phyloP scores from a whole-genome alignment of 1,284 basidiomycete species.

The Cryptococcus sp. region DNA sequence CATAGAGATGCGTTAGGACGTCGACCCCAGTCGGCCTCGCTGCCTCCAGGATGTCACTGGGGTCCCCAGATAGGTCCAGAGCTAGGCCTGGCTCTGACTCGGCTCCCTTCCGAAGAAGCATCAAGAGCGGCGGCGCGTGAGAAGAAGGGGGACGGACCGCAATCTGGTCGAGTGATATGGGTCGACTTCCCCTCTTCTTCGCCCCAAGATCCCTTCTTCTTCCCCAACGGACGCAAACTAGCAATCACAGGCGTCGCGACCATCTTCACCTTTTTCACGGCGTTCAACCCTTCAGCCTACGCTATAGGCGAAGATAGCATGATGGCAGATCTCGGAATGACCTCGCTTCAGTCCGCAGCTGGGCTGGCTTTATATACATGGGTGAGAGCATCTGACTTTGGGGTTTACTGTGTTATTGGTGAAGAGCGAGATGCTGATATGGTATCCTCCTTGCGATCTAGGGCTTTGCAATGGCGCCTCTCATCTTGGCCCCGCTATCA shows the following conservation, averaged over 20 bases:
- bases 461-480: slow-evolving; percentile 69
- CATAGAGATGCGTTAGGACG: neutral
- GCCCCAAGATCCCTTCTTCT: slow-evolving; percentile 62
- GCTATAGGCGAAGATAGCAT: slow-evolving; percentile 63
- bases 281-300: slow-evolving; percentile 62
- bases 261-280: slow-evolving; percentile 62
- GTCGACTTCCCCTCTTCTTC: slow-evolving; percentile 63
- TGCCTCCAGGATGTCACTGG: neutral
- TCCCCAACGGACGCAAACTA: slow-evolving; percentile 60
- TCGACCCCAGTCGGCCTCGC: neutral
- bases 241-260: slow-evolving; percentile 63
- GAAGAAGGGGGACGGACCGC: neutral
- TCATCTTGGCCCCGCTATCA: slow-evolving; percentile 70
- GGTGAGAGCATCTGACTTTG: slow-evolving; percentile 19
- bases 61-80: neutral
- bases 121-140: neutral
- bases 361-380: slow-evolving; percentile 63
- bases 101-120: neutral
- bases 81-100: neutral
- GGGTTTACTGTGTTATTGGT: neutral
- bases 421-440: slow-evolving; percentile 18
- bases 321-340: slow-evolving; percentile 65
- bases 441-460: slow-evolving; percentile 36
- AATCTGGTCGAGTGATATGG: slow-evolving; percentile 48
- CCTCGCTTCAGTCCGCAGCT: slow-evolving; percentile 62